phyloP scores from a whole-genome alignment of 768 basidiomycete genomes.

The Trametes cinnabarina region DNA sequence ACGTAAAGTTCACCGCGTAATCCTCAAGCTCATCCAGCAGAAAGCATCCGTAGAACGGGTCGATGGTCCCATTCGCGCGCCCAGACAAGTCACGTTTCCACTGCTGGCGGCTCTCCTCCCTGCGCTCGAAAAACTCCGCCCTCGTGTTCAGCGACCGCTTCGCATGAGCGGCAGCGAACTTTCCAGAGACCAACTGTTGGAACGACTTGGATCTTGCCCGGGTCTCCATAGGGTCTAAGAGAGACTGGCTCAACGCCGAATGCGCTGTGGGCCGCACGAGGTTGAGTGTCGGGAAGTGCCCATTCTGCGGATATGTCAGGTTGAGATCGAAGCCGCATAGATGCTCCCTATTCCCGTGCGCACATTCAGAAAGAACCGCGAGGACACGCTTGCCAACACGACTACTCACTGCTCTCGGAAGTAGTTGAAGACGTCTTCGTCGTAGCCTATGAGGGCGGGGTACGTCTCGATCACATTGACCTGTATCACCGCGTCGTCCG shows the following conservation, averaged over 20 bases:
- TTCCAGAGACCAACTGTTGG: conserved; percentile 9
- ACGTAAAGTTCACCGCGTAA: conserved; percentile 69
- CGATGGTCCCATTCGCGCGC: conserved; percentile 50
- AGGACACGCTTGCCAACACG: background rate
- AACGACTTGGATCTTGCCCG: conserved; percentile 11
- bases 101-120: conserved; percentile 26
- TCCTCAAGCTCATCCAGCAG: conserved; percentile 63
- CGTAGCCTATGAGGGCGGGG: conserved; percentile 72
- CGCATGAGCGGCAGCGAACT: background rate
- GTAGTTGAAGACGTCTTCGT: conserved; percentile 60
- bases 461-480: conserved; percentile 63
- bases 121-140: conserved; percentile 19
- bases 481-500: conserved; percentile 36
- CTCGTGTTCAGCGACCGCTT: background rate
- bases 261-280: conserved; percentile 5
- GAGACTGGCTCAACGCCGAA: conserved; percentile 2
- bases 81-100: conserved; percentile 51
- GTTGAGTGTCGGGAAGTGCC: conserved; percentile 43
- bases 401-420: conserved; percentile 62
- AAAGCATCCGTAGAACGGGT: conserved; percentile 44
- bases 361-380: background rate
- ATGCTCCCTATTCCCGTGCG: conserved; percentile 45
- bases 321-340: conserved; percentile 68
- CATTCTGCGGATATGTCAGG: conserved; percentile 64
- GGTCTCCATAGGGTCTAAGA: conserved; percentile 4